phyloP scores from a whole-genome alignment of 2,329 filamentous ascomycete species.

The Berkeleyomyces rouxiae region DNA sequence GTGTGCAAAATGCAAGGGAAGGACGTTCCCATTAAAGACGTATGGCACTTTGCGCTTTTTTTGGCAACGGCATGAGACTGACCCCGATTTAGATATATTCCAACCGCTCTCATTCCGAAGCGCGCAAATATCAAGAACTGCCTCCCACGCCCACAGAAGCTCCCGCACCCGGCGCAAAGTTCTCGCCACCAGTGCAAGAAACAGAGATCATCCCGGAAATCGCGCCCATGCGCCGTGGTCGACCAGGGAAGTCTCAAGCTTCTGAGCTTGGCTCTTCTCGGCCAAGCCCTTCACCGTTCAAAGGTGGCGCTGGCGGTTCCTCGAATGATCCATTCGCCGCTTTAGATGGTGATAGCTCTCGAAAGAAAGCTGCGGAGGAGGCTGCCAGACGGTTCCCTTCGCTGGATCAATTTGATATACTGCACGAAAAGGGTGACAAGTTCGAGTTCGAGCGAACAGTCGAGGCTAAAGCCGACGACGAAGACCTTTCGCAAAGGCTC shows the following conservation, averaged over 20 bases:
- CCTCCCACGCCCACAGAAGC: too few relatives aligned
- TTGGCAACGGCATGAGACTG: too few relatives aligned
- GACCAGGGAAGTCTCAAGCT: constrained; percentile 28
- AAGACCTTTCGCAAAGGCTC: constrained; percentile 46
- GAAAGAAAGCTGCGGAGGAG: constrained; percentile 47
- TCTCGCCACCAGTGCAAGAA: too few relatives aligned
- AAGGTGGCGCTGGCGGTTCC: too few relatives aligned
- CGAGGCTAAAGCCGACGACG: constrained; percentile 65
- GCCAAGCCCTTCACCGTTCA: constrained; percentile 52
- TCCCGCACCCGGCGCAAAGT: too few relatives aligned
- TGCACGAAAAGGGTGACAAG: constrained; percentile 68
- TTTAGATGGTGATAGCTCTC: constrained; percentile 66
- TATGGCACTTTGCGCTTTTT: too few relatives aligned
- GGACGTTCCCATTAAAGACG: constrained; percentile 76
- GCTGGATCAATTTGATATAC: constrained; percentile 77
- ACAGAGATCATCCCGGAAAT: constrained; percentile 75
- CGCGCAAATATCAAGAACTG: too few relatives aligned
- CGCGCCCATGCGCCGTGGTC: constrained; percentile 81
- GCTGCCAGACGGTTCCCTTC: constrained; percentile 75
- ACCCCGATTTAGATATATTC: too few relatives aligned
- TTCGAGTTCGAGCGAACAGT: constrained; percentile 71
- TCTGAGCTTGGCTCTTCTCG: constrained; percentile 4
- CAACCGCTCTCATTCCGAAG: constrained; percentile 44
- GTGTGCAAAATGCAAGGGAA: constrained; percentile 77
- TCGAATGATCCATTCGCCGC: constrained; percentile 78